Conservation (phyloP, 2,329 filamentous ascomycete species). For the Verticillium tricorpus region DNA sequence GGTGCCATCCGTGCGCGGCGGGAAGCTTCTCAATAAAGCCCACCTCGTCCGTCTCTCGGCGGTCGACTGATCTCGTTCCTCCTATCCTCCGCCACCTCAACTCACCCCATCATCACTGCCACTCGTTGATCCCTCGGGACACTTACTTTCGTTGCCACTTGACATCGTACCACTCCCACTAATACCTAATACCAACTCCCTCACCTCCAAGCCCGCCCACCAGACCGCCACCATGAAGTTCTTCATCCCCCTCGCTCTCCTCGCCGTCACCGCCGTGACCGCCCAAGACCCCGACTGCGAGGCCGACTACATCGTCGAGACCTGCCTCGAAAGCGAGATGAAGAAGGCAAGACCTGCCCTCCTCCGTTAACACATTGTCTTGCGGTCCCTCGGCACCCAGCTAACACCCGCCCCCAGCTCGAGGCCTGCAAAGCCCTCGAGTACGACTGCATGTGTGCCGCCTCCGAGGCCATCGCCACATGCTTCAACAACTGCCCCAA, state of each 20-base stretch:
- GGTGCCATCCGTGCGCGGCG: background rate
- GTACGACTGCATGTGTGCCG: conserved; percentile 42
- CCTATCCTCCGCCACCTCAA: background rate
- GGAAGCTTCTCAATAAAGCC: background rate
- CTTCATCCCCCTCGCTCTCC: conserved; percentile 32
- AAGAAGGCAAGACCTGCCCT: conserved; percentile 23
- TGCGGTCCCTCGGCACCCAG: background rate
- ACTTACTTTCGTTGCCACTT: background rate
- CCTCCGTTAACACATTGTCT: background rate
- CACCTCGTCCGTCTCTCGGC: background rate
- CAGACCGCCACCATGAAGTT: conserved; percentile 37
- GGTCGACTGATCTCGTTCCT: background rate
- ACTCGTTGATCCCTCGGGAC: background rate
- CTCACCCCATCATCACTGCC: background rate
- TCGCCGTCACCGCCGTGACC: conserved; percentile 23
- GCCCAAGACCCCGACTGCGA: conserved; percentile 28
- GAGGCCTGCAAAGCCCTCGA: conserved; percentile 32
- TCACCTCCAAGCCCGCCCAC: conserved; percentile 3
- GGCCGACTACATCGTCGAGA: conserved; percentile 42
- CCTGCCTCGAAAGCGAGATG: conserved; percentile 36
- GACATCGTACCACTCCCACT: background rate
- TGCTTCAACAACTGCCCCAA: conserved; percentile 56
- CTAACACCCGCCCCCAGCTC: conserved; percentile 19
- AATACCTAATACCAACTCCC: background rate
- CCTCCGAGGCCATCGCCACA: conserved; percentile 39